Evolutionary conservation across 2,329 filamentous ascomycete genomes (phyloP).

Genomic region (Aspergillus latus): DNA sequence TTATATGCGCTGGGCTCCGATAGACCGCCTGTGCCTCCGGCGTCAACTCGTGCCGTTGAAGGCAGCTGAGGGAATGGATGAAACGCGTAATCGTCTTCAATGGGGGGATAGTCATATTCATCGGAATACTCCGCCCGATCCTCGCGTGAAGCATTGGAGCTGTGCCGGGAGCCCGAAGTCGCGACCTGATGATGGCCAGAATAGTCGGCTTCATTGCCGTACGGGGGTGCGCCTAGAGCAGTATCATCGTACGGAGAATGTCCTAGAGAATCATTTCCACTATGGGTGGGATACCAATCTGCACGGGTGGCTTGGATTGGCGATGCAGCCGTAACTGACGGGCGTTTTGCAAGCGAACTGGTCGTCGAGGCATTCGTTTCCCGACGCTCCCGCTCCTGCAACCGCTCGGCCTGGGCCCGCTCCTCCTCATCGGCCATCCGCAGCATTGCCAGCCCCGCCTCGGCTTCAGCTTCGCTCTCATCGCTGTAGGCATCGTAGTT

Average conservation of each 20-base stretch:
- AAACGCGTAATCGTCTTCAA: slow-evolving; percentile 55
- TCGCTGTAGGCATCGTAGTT: slow-evolving; percentile 58
- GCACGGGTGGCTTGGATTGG: slow-evolving; percentile 50
- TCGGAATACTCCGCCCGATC: slow-evolving; percentile 30
- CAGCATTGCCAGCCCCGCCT: slow-evolving; percentile 80
- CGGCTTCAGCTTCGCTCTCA: slow-evolving; percentile 85
- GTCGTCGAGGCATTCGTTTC: slow-evolving; percentile 55
- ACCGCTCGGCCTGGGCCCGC: slow-evolving; percentile 51
- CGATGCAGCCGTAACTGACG: slow-evolving; percentile 33
- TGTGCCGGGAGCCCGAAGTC: slow-evolving; percentile 30
- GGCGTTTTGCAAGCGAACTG: slow-evolving; percentile 41
- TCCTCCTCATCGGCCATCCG: slow-evolving; percentile 79
- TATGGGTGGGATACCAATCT: slow-evolving; percentile 74
- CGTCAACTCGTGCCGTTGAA: slow-evolving; percentile 73
- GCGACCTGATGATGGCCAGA: slow-evolving; percentile 17
- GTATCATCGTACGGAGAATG: slow-evolving; percentile 61
- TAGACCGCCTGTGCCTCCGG: slow-evolving; percentile 84
- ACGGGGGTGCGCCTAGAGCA: slow-evolving; percentile 20
- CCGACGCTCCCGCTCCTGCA: slow-evolving; percentile 57
- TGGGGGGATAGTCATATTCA: slow-evolving; percentile 37
- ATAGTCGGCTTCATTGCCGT: slow-evolving; percentile 20
- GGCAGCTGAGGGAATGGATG: slow-evolving; percentile 56
- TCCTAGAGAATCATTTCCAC: slow-evolving; percentile 65
- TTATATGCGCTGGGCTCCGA: slow-evolving; percentile 66
- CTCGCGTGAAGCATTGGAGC: slow-evolving; percentile 28